Percentiles rank a stretch among this genome's conserved stretches.
These are phyloP conservation scores for Neohortaea acidophila DNA, from an alignment of 495 filamentous ascomycete species.

Conservation along the genomic window DNA sequence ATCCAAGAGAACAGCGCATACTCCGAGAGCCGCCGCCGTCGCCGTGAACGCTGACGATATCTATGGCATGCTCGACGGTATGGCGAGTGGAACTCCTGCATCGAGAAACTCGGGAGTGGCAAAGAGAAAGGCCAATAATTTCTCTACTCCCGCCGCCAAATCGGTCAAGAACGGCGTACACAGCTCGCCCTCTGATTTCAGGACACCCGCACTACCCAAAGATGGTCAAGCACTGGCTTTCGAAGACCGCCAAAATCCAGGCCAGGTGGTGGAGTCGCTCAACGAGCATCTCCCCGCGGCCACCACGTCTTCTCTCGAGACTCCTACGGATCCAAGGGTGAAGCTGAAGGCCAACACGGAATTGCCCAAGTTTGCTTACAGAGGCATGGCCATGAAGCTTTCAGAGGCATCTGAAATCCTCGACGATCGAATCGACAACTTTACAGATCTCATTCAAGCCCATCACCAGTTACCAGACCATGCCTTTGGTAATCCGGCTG, in stretches of 20 bases:
- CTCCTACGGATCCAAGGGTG: conserved; percentile 62
- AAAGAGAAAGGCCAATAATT: conserved; percentile 48
- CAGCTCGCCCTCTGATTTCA: conserved; percentile 32
- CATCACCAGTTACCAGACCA: conserved; percentile 61
- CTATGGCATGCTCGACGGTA: conserved; percentile 74
- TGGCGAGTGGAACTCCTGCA: conserved; percentile 59
- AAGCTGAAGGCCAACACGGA: conserved; percentile 70
- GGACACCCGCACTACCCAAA: conserved; percentile 16
- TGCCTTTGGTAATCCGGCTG: conserved; percentile 76
- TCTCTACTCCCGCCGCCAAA: conserved; percentile 41
- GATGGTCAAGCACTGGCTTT: conserved; percentile 6
- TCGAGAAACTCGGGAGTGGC: conserved; percentile 30
- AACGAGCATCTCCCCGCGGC: conserved; percentile 52
- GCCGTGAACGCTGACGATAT: conserved; percentile 42
- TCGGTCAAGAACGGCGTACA: conserved; percentile 30
- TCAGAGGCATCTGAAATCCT: conserved; percentile 82
- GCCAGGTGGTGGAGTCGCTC: conserved; percentile 64
- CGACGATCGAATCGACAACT: conserved; percentile 90
- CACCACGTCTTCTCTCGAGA: conserved; percentile 33
- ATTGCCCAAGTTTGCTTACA: conserved; percentile 76
- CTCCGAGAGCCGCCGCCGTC: conserved; percentile 45
- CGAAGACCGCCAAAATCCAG: conserved; percentile 32
- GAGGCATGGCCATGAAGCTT: conserved; percentile 85
- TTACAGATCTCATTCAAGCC: conserved; percentile 52
- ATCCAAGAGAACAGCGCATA: conserved; percentile 48